Evolutionary conservation across 305 asterid genomes (phyloP), one percentile per base, ranked within the genome.

Genomic region (Fraxinus greggii): DNA sequence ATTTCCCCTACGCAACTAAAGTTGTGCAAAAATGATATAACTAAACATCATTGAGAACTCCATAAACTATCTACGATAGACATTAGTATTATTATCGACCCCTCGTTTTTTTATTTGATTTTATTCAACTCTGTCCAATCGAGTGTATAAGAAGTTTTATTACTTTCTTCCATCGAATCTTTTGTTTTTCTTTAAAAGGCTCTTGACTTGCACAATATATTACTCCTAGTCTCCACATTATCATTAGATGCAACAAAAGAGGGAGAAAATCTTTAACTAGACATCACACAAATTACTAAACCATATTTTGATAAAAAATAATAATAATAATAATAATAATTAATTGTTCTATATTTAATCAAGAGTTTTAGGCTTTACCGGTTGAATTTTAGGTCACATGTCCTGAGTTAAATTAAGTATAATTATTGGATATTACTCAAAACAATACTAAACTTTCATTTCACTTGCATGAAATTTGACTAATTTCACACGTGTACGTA

Each of bases 1-100:
- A 35, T 33, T 21, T 38, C 33, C 82, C 32, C 85, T 81, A 84
- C 80, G 86, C 82, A 80, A 84, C 85, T 38, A 74, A 87, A 76
- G 76, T 70, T 10, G 81, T 35, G n/a, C 48, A 45, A 67, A 83
- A 63, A 74, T 51, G 31, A 78, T 28, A 38, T 45, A 76, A 26
- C 13, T 42, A 72, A 7, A 40, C 4, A 61, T 4, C 73, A 33
- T 17, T 67, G 78, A 45, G 24, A 17, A 67, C 36, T n/a, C 28
- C 38, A 32, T 36, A 9, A 21, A 33, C 8, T 31, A 29, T 8
- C 28, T 13, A 21, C 15, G 48, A 76, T 13, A 17, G 51, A 80
- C 59, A 51, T 23, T 28, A 78, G n/a, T 59, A 33, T 26, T 28
- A 8, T 56, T 38, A 56, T 56, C 67, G 67, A 56, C 32, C 40